phyloP scores from a whole-genome alignment of 306 rosid genomes.

The Gleditsia sinensis region DNA sequence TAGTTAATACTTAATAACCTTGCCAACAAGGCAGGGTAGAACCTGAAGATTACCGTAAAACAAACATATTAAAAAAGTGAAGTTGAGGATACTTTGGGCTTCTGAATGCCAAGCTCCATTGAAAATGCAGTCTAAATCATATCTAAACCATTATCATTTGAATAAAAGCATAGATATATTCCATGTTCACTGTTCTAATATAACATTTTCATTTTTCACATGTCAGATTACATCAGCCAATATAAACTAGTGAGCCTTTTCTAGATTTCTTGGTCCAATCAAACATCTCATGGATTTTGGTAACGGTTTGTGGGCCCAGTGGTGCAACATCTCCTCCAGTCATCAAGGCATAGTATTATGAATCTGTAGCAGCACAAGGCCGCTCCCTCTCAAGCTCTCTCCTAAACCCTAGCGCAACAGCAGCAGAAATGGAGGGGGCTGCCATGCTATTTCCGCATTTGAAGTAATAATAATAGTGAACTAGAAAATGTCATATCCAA shows the following conservation, averaged over 20 bases:
- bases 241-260: constrained; percentile 82
- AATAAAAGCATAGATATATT: background rate
- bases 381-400: no score
- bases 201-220: constrained; percentile 1
- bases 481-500: no score
- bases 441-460: no score
- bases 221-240: constrained; percentile 69
- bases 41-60: no score
- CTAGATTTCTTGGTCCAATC: constrained; percentile 93
- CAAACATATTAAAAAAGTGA: background rate
- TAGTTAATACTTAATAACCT: no score
- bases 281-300: constrained; percentile 93
- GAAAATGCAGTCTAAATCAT: background rate
- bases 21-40: no score
- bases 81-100: constrained; percentile 7
- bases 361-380: no score
- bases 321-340: constrained; percentile 98
- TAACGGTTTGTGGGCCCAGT: constrained; percentile 87
- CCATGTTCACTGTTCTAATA: background rate
- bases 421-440: no score
- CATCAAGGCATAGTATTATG: constrained; percentile 99
- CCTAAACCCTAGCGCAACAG: no score
- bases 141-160: background rate
- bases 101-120: background rate
- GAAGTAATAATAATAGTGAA: no score